Base-by-base conservation (phyloP, 2,329 filamentous ascomycete genomes). In the Fusarium sterilihyphosum region DNA sequence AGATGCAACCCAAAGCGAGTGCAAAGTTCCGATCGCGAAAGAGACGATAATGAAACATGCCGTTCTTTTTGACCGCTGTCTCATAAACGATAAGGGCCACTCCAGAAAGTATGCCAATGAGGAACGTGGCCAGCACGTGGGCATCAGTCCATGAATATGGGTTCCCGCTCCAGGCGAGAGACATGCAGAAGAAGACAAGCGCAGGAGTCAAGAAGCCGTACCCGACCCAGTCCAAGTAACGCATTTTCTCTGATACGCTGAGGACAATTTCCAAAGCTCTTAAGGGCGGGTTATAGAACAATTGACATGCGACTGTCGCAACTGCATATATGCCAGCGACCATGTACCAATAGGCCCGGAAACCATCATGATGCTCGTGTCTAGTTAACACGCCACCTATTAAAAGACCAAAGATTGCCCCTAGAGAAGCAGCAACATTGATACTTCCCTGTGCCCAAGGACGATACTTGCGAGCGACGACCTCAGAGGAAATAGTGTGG, bases 11-110 rank as follows among this genome's bases (percentile, higher is more conserved):
- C 20, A 64, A 18, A 22, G 58, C 59, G 2, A 64, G 31, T 3
- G 58, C 18, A 10, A 65, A 54, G 58, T 65, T 65, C 4, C 59
- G 40, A 17, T 63, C 17, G 3, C 20, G 24, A 17, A 65, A 63
- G 10, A 63, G 58, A 9, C 26, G 38, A 29, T 54, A 35, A 14
- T 65, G 58, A 35, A 65, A 65, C 46, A 65, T 65, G 26, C 63
- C 63, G 26, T 54, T 61, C 13, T 37, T 44, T 11, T 52, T 40
- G 2, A 52, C 8, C 11, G 5, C 8, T 5, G 8, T 31, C 16
- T 62, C 62, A 16, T 65, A 62, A 2, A 17, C 8, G 4, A 52
- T 10, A 2, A 65, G 43, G 4, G 31, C 26, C 3, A 61, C 10
- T 3, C 33, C 31, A 0, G 44, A 35, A 16, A 37, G 17, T 1